Conservation (phyloP, 1,284 basidiomycete species). For the Agaricales sp. region DNA sequence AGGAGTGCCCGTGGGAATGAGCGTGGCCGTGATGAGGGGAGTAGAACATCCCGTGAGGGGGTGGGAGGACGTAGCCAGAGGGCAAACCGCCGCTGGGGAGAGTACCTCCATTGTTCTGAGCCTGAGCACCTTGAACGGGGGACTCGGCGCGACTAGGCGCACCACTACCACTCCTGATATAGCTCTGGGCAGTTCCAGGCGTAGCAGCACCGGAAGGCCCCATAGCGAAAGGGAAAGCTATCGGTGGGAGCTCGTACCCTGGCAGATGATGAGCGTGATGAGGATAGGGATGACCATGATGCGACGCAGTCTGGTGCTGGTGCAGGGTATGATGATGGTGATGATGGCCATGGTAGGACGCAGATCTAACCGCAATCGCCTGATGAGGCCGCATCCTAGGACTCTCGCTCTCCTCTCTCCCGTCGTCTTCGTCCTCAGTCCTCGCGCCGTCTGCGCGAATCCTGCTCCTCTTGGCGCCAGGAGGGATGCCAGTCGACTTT, state of each 20-base stretch:
- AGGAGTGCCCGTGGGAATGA: slow-evolving; percentile 18
- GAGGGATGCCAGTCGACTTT: slow-evolving; percentile 27
- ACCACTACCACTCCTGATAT: slow-evolving; percentile 47
- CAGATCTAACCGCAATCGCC: slow-evolving; percentile 20
- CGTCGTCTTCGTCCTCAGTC: slow-evolving; percentile 19
- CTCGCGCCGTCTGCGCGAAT: slow-evolving; percentile 30
- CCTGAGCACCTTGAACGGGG: slow-evolving; percentile 34
- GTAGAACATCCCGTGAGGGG: slow-evolving; percentile 23
- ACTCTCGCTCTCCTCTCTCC: slow-evolving; percentile 15
- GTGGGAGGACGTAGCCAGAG: slow-evolving; percentile 23
- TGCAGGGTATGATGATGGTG: background rate
- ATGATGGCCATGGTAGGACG: slow-evolving; percentile 14
- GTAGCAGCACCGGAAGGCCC: slow-evolving; percentile 14
- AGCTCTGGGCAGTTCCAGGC: slow-evolving; percentile 28
- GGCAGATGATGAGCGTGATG: background rate
- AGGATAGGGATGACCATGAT: too few species aligned
- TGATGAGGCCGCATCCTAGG: slow-evolving; percentile 21
- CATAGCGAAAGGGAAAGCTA: slow-evolving; percentile 4
- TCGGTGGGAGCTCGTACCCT: background rate
- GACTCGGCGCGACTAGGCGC: slow-evolving; percentile 63
- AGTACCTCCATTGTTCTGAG: slow-evolving; percentile 13
- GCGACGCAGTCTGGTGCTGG: background rate
- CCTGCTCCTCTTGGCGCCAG: slow-evolving; percentile 39
- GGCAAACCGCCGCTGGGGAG: background rate
- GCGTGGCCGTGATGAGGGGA: slow-evolving; percentile 16